Evolutionary conservation across 164 flowering plant genomes (phyloP).

Genomic region (Santalum album): DNA sequence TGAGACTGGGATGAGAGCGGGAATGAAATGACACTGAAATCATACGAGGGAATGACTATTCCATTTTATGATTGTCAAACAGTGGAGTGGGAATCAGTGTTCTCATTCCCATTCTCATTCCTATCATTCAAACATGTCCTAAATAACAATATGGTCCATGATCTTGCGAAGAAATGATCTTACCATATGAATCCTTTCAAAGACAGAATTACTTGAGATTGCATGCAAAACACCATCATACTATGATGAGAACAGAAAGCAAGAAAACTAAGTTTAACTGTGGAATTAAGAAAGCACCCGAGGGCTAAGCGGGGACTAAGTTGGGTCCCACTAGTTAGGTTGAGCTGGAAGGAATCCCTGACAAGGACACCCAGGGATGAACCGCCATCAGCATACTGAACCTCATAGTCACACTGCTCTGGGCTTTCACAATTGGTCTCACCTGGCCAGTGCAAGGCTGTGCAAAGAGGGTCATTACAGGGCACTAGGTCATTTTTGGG

Average conservation of each 20-base stretch:
- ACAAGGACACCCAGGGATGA: constrained; percentile 82
- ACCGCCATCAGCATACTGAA: constrained; percentile 85
- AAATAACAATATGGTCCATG: no score
- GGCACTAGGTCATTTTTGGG: constrained; percentile 55
- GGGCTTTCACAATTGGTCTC: constrained; percentile 39
- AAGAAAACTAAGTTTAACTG: background rate
- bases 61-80: no score
- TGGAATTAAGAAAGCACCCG: constrained; percentile 35
- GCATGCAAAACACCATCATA: background rate
- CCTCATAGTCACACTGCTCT: constrained; percentile 82
- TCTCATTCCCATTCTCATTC: no score
- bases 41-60: no score
- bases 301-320: constrained; percentile 43
- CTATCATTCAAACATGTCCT: no score
- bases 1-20: no score
- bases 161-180: no score
- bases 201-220: background rate
- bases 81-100: no score
- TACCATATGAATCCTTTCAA: no score
- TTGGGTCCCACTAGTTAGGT: constrained; percentile 39
- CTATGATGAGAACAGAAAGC: no score
- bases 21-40: no score
- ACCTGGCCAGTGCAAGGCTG: constrained; percentile 33
- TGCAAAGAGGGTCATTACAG: constrained; percentile 64
- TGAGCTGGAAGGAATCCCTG: constrained; percentile 45